phyloP scores from a whole-genome alignment of 2,329 filamentous ascomycete species.

The Curvularia sp. region DNA sequence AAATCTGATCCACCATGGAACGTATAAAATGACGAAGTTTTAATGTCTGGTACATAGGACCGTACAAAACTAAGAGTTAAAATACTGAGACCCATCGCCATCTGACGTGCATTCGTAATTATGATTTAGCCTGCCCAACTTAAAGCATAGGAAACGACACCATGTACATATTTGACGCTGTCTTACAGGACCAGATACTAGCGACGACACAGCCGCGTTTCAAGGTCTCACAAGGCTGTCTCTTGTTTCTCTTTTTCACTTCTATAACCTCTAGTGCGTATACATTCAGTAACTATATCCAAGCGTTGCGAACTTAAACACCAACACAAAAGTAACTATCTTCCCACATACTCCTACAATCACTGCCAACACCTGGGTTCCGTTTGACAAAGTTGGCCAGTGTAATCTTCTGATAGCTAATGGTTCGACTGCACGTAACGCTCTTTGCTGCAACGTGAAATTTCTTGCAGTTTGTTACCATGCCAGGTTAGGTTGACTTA shows the following conservation, averaged over 20 bases:
- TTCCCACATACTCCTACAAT: too few species aligned
- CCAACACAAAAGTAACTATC: too few species aligned
- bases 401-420: background rate
- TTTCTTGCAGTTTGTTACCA: background rate
- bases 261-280: background rate
- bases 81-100: background rate
- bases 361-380: background rate
- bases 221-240: background rate
- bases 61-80: background rate
- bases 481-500: too few species aligned
- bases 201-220: background rate
- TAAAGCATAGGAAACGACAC: background rate
- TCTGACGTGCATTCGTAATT: background rate
- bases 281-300: background rate
- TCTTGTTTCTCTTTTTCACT: background rate
- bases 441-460: background rate
- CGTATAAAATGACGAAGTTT: background rate
- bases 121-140: background rate
- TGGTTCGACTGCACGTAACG: background rate
- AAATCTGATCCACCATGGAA: background rate
- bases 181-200: background rate
- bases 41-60: background rate
- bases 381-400: background rate
- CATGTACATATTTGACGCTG: background rate
- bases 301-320: background rate